A percentile compares a stretch with the other conserved stretches of the same genome.
These are phyloP conservation scores for Favolaschia claudopus DNA, from an alignment of 768 basidiomycete genomes.

Conservation along the genomic window DNA sequence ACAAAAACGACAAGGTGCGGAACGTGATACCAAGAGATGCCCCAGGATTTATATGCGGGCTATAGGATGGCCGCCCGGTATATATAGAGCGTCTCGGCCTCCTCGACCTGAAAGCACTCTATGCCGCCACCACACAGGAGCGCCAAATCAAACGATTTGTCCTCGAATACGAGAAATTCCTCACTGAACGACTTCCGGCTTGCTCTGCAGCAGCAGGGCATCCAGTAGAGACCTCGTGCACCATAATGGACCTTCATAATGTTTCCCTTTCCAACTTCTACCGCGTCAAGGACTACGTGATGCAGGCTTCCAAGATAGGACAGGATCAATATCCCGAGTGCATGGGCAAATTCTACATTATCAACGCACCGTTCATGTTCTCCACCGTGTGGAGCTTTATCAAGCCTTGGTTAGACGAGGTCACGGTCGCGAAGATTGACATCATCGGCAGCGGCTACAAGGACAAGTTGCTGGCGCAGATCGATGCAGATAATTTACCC, in stretches of 20 bases:
- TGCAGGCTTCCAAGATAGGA: constrained; percentile 75
- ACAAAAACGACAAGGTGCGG: constrained; percentile 90
- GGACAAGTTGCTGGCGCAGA: constrained; percentile 80
- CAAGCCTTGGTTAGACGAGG: constrained; percentile 94
- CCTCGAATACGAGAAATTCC: constrained; percentile 91
- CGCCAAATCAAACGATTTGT: constrained; percentile 91
- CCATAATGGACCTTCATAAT: constrained; percentile 89
- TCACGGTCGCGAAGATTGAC: constrained; percentile 93
- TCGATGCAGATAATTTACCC: constrained; percentile 84
- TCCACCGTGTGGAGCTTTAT: constrained; percentile 86
- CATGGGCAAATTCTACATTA: constrained; percentile 99
- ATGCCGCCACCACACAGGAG: constrained; percentile 82
- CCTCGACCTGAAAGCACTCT: constrained; percentile 86
- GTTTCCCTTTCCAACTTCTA: constrained; percentile 82
- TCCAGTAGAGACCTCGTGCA: constrained; percentile 96
- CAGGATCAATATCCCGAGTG: constrained; percentile 90
- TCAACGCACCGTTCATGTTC: constrained; percentile 96
- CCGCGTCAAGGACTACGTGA: constrained; percentile 92
- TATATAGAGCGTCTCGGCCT: constrained; percentile 94
- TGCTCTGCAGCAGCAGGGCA: constrained; percentile 76
- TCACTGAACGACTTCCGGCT: constrained; percentile 81
- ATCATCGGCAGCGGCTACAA: constrained; percentile 84
- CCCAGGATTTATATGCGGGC: neutral
- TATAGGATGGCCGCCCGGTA: constrained; percentile 92
- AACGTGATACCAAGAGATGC: neutral